A percentile compares a stretch with the other conserved stretches of the same genome.
These are phyloP conservation scores for Lichtheimia ornata DNA, from an alignment of 371 early-diverging fungal species.

Conservation along the genomic window DNA sequence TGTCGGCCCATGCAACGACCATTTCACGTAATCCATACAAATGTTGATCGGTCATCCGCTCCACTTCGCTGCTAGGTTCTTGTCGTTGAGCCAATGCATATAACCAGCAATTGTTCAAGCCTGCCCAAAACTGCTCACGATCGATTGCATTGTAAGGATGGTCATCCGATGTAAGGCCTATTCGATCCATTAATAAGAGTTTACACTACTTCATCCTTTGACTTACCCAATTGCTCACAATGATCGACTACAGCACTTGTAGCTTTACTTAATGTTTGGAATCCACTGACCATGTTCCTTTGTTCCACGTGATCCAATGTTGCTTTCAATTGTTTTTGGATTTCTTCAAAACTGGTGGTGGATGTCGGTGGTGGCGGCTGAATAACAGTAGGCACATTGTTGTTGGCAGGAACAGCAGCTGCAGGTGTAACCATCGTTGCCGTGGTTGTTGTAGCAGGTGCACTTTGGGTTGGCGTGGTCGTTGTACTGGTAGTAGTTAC, in stretches of 20 bases:
- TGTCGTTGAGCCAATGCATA: constrained; percentile 70
- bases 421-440: constrained; percentile 2
- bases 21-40: constrained; percentile 63
- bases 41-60: constrained; percentile 60
- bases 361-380: constrained; percentile 12
- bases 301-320: constrained; percentile 71
- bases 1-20: constrained; percentile 75
- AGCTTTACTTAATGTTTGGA: constrained; percentile 70
- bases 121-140: constrained; percentile 76
- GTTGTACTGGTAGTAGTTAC: neutral
- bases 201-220: too few relatives aligned
- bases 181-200: neutral
- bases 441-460: constrained; percentile 12
- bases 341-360: constrained; percentile 57
- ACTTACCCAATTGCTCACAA: constrained; percentile 69
- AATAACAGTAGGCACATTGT: constrained; percentile 5
- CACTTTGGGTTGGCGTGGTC: neutral
- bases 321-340: constrained; percentile 71
- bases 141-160: constrained; percentile 56
- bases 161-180: constrained; percentile 57
- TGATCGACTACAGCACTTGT: constrained; percentile 73
- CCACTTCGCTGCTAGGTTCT: constrained; percentile 57
- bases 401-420: neutral
- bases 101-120: constrained; percentile 81
- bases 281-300: constrained; percentile 69